These are phyloP conservation scores for Boletus sp. DNA, from an alignment of 768 basidiomycete genomes.

Conservation along the genomic window DNA sequence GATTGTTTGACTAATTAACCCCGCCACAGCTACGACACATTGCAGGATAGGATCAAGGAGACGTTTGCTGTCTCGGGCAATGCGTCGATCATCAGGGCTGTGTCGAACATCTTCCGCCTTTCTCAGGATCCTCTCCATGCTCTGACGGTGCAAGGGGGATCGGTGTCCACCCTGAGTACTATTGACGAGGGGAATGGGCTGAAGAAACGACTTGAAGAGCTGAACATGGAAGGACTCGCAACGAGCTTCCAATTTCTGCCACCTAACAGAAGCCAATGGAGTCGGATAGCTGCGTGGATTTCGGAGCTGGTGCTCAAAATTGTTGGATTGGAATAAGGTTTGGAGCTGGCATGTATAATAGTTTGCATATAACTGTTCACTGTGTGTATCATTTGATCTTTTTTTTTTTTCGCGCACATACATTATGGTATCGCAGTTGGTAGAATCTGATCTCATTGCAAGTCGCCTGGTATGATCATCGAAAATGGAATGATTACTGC, in stretches of 20 bases:
- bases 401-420: constrained; percentile 1
- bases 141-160: constrained; percentile 44
- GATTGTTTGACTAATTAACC: constrained; percentile 3
- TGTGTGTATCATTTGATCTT: neutral
- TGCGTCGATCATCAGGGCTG: constrained; percentile 63
- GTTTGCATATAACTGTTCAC: constrained; percentile 8
- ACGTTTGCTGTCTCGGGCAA: constrained; percentile 72
- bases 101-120: constrained; percentile 74
- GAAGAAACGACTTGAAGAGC: constrained; percentile 60
- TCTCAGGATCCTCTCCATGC: constrained; percentile 53
- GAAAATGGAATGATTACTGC: constrained; percentile 2
- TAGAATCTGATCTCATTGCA: neutral
- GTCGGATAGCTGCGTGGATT: constrained; percentile 74
- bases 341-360: constrained; percentile 18
- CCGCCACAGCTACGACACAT: constrained; percentile 60
- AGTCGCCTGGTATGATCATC: neutral
- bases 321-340: constrained; percentile 36
- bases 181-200: constrained; percentile 53
- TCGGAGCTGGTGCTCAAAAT: constrained; percentile 57
- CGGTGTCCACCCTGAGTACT: constrained; percentile 63
- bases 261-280: constrained; percentile 50
- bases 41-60: constrained; percentile 75
- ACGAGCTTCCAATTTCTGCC: constrained; percentile 71
- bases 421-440: too few species aligned
- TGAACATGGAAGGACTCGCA: constrained; percentile 74